Conservation (phyloP, 78 protist genomes). For the Dictyostelium intermedium region DNA sequence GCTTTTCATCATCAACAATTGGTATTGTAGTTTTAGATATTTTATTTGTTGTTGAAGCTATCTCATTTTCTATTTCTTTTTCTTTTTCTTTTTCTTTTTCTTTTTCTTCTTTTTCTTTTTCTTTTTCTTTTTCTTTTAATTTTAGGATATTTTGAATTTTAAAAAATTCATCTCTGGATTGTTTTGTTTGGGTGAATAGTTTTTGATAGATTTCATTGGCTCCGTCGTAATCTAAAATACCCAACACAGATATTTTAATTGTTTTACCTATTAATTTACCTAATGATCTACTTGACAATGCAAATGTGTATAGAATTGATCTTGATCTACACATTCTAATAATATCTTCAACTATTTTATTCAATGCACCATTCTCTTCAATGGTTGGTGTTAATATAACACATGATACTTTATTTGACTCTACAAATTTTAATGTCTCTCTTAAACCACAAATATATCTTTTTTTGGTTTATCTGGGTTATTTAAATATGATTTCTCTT, state of each 20-base stretch:
- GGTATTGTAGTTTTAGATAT: not conserved
- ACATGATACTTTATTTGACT: not conserved
- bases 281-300: constrained; percentile 14
- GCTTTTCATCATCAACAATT: not conserved
- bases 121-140: not conserved
- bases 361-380: constrained; percentile 38
- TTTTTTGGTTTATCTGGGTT: constrained; percentile 23
- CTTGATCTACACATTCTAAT: constrained; percentile 29
- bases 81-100: not conserved
- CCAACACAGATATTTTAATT: constrained; percentile 38
- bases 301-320: constrained; percentile 39
- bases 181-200: not conserved
- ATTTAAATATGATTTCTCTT: constrained; percentile 20
- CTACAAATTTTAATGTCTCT: constrained; percentile 22
- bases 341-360: not conserved
- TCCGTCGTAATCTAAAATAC: constrained; percentile 15
- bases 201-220: constrained; percentile 8
- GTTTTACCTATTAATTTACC: constrained; percentile 28
- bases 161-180: not conserved
- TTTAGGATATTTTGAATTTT: not conserved
- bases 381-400: constrained; percentile 60
- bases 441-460: constrained; percentile 54
- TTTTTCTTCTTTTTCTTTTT: not conserved
- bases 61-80: not conserved
- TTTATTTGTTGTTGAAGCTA: not conserved